A percentile compares a stretch with the other conserved stretches of the same genome.
Conservation (phyloP, 2,329 filamentous ascomycete species). For the Graphilbum fragrans region DNA sequence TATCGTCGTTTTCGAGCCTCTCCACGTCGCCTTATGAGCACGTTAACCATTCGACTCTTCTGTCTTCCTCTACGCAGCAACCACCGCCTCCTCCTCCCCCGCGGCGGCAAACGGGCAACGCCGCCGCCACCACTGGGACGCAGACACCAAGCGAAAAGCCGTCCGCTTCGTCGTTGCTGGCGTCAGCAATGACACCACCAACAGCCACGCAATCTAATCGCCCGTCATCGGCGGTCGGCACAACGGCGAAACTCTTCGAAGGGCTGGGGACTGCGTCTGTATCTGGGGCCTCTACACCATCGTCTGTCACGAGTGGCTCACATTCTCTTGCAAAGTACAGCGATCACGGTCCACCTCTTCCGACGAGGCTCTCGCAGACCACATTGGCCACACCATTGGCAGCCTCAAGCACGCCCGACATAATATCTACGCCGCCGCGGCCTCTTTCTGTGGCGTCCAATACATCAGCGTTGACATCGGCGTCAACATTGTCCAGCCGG, state of each 20-base stretch:
- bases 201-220: neutral
- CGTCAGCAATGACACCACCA: neutral
- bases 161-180: too few relatives aligned
- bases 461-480: slow-evolving; percentile 14
- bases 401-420: too few relatives aligned
- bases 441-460: slow-evolving; percentile 17
- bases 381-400: too few relatives aligned
- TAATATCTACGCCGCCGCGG: too few relatives aligned
- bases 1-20: slow-evolving; percentile 42
- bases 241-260: neutral
- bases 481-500: slow-evolving; percentile 9
- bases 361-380: too few relatives aligned
- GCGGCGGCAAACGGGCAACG: neutral
- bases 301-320: slow-evolving; percentile 12
- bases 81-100: slow-evolving; percentile 24
- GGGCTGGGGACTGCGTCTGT: too few relatives aligned
- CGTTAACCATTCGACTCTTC: slow-evolving; percentile 34
- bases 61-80: slow-evolving; percentile 25
- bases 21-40: slow-evolving; percentile 49
- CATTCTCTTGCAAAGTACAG: too few relatives aligned
- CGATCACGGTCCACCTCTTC: too few relatives aligned
- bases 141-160: too few relatives aligned
- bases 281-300: too few relatives aligned
- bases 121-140: neutral
- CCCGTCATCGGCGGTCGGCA: neutral